These are phyloP conservation scores for Venturia aucupariae DNA, from an alignment of 2,329 filamentous ascomycete species.

Conservation along the genomic window DNA sequence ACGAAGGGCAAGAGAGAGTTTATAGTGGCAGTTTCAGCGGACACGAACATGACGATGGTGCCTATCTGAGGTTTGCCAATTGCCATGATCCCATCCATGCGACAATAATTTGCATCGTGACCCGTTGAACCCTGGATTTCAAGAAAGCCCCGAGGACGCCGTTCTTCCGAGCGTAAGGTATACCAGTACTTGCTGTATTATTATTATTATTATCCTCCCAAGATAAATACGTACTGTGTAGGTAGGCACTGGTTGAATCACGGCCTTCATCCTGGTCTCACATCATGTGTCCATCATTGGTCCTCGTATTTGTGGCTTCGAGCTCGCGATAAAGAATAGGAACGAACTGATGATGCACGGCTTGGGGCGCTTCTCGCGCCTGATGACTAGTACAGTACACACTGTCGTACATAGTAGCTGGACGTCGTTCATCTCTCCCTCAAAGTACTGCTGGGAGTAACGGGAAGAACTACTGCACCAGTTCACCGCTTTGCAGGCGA, in stretches of 20 bases:
- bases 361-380: background rate
- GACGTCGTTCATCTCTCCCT: no score
- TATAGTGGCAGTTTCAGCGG: background rate
- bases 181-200: no score
- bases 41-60: background rate
- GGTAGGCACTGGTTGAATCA: no score
- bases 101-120: conserved; percentile 1
- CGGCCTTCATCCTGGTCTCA: background rate
- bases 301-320: background rate
- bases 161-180: background rate
- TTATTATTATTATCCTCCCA: no score
- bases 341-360: background rate
- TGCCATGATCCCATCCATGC: background rate
- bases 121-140: background rate
- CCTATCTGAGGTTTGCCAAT: background rate
- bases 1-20: background rate
- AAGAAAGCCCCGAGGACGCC: background rate
- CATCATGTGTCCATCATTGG: background rate
- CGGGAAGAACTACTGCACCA: no score
- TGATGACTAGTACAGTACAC: background rate
- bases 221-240: no score
- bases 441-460: no score
- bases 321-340: background rate
- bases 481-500: background rate
- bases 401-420: no score